These are phyloP conservation scores for Fusarium algeriense DNA, from an alignment of 2,329 filamentous ascomycete genomes.

Conservation along the genomic window DNA sequence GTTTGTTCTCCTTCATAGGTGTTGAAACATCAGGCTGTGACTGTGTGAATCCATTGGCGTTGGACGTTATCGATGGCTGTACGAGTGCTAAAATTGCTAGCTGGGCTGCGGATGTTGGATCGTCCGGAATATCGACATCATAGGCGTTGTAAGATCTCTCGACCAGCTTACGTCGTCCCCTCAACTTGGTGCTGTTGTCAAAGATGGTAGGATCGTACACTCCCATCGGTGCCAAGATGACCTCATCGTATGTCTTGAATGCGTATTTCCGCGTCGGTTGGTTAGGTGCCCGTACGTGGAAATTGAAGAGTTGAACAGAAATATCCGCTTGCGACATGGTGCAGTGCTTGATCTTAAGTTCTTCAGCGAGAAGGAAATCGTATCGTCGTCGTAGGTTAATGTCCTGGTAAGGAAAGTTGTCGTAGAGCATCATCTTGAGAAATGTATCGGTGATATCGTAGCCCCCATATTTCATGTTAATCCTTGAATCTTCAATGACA, in stretches of 20 bases:
- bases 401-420: constrained; percentile 94
- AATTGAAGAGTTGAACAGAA: constrained; percentile 87
- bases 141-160: constrained; percentile 94
- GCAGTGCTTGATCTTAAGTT: constrained; percentile 93
- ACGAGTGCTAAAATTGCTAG: constrained; percentile 71
- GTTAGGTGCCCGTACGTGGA: constrained; percentile 88
- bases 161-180: constrained; percentile 82
- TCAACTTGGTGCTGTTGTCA: constrained; percentile 83
- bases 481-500: constrained; percentile 90
- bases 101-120: constrained; percentile 88
- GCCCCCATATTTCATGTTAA: constrained; percentile 95
- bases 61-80: constrained; percentile 67
- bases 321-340: constrained; percentile 92
- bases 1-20: constrained; percentile 72
- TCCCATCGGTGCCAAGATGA: constrained; percentile 94
- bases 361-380: constrained; percentile 93
- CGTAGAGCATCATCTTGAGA: constrained; percentile 97
- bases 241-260: constrained; percentile 98
- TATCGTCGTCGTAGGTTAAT: constrained; percentile 92
- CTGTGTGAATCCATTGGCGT: constrained; percentile 58
- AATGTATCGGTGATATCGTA: constrained; percentile 94
- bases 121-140: constrained; percentile 86
- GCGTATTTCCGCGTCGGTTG: constrained; percentile 92
- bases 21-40: constrained; percentile 65
- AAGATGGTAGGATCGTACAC: constrained; percentile 91